Conservation (phyloP, 257 asterid species). For the Solanum paucissectum region DNA sequence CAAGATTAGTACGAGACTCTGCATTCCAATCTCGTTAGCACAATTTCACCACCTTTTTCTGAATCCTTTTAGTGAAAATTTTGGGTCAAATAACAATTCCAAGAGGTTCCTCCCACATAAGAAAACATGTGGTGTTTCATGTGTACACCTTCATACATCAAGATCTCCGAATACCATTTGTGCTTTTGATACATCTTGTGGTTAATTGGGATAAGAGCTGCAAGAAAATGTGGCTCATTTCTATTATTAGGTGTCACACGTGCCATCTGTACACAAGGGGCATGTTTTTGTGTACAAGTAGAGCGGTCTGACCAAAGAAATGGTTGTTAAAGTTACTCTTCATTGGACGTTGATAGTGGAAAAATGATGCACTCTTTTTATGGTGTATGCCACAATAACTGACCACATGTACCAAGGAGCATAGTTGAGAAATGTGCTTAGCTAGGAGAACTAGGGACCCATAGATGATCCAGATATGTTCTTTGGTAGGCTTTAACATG, state of each 20-base stretch:
- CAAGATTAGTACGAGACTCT: not conserved
- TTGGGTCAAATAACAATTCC: not conserved
- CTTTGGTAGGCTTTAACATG: not conserved
- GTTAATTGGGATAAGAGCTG: not conserved
- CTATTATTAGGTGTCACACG: not conserved
- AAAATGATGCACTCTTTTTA: not conserved
- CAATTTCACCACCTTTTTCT: not conserved
- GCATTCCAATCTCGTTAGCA: not conserved
- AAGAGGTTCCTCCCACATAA: not conserved
- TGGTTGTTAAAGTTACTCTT: not conserved
- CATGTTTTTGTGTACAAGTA: not conserved
- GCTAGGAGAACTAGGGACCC: not conserved
- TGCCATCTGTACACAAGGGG: not conserved
- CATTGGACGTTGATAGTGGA: not conserved
- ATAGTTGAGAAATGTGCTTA: not conserved
- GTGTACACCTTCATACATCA: not conserved
- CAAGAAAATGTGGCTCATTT: not conserved
- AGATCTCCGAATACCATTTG: not conserved
- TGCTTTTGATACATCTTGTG: not conserved
- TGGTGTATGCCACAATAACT: not conserved
- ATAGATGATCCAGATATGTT: not conserved
- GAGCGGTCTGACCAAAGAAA: not conserved
- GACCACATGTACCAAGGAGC: not conserved
- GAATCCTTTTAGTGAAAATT: not conserved
- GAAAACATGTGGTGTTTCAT: not conserved